A percentile compares a stretch with the other conserved stretches of the same genome.
These are phyloP conservation scores for Cymbopogon citratus DNA, from an alignment of 176 grass and related monocot species.

Conservation along the genomic window DNA sequence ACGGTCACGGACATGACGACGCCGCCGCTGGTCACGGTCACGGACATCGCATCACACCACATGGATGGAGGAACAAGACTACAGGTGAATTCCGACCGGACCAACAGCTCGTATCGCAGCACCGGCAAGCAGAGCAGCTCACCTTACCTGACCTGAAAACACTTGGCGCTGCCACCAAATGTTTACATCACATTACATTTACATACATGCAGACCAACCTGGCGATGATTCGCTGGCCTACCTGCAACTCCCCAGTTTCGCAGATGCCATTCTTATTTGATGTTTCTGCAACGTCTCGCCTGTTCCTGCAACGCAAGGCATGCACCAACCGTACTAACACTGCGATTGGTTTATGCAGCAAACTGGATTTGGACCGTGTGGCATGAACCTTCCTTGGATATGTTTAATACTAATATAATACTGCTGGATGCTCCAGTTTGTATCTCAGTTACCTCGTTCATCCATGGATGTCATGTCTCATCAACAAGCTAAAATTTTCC, in stretches of 20 bases:
- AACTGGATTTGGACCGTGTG: not conserved
- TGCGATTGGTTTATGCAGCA: not conserved
- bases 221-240: not conserved
- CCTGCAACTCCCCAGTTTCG: conserved; percentile 9
- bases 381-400: not conserved
- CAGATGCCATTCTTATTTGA: not conserved
- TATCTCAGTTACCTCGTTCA: not conserved
- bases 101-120: not conserved
- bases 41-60: too few species aligned
- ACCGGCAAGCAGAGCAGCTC: not conserved
- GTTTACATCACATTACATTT: not conserved
- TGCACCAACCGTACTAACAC: not conserved
- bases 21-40: too few species aligned
- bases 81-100: not conserved
- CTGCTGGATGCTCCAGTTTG: not conserved
- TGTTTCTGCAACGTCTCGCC: not conserved
- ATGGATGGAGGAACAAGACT: not conserved
- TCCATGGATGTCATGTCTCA: not conserved
- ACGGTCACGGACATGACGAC: too few species aligned
- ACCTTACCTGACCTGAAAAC: not conserved
- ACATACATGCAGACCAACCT: not conserved
- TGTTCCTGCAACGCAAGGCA: not conserved
- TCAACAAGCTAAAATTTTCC: not conserved
- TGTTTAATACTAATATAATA: not conserved
- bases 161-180: not conserved